A percentile compares a stretch with the other conserved stretches of the same genome.
Evolutionary conservation across 2,329 filamentous ascomycete species (phyloP).

Genomic region (Colletotrichum sp.): DNA sequence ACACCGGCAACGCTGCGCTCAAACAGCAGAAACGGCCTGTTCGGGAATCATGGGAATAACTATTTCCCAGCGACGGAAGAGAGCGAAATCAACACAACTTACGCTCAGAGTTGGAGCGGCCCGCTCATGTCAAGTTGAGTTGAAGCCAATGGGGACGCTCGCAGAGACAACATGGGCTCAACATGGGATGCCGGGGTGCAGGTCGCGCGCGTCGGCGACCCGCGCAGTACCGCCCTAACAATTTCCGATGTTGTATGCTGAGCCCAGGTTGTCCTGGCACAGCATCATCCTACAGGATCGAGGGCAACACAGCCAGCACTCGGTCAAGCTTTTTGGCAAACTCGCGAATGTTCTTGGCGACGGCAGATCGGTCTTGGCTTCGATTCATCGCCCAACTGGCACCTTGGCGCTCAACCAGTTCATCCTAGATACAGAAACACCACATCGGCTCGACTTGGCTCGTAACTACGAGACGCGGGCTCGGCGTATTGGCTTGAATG

Average conservation of each 20-base stretch:
- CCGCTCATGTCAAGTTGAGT: neutral
- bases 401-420: neutral
- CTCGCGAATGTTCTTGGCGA: neutral
- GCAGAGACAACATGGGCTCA: neutral
- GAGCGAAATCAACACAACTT: neutral
- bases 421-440: neutral
- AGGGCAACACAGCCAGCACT: neutral
- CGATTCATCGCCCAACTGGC: neutral
- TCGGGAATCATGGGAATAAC: neutral
- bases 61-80: neutral
- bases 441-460: neutral
- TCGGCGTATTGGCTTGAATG: neutral
- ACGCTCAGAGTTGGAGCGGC: neutral
- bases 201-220: neutral
- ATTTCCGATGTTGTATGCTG: neutral
- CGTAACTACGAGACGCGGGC: neutral
- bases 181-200: neutral
- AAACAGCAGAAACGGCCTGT: neutral
- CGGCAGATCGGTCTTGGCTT: neutral
- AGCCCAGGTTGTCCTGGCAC: neutral
- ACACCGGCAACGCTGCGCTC: constrained; percentile 1
- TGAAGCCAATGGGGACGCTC: neutral
- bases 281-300: neutral
- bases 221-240: neutral
- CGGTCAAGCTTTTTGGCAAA: constrained; percentile 8